These are phyloP conservation scores for Debaryomycetaceae sp. DNA, from an alignment of 1,139 yeast genomes.

Conservation along the genomic window DNA sequence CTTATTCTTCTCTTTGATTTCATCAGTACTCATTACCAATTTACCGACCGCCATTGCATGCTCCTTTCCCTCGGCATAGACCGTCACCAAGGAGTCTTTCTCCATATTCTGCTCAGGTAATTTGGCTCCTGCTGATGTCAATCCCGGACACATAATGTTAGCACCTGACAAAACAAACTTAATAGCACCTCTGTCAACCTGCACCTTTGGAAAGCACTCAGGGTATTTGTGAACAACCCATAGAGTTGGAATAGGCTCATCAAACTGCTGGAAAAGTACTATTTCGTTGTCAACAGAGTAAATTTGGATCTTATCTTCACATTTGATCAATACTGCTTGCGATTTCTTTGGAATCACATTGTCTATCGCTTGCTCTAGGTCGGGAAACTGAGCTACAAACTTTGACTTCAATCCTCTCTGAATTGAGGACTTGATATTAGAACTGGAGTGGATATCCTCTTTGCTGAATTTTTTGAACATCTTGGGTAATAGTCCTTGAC, in stretches of 20 bases:
- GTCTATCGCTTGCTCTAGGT: conserved; percentile 71
- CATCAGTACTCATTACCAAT: conserved; percentile 84
- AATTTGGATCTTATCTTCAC: conserved; percentile 83
- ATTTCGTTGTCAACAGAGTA: conserved; percentile 74
- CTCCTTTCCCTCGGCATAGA: conserved; percentile 92
- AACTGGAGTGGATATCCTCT: conserved; percentile 85
- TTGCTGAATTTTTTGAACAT: conserved; percentile 73
- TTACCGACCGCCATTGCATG: conserved; percentile 88
- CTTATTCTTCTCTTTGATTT: conserved; percentile 77
- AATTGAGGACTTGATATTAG: conserved; percentile 89
- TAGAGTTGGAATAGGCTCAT: conserved; percentile 77
- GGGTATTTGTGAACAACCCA: conserved; percentile 81
- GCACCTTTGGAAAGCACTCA: conserved; percentile 75
- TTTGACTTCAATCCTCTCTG: conserved; percentile 79
- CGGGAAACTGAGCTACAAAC: conserved; percentile 69
- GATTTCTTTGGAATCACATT: conserved; percentile 86
- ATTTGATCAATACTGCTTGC: conserved; percentile 77
- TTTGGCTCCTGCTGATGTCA: conserved; percentile 85
- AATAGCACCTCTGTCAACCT: conserved; percentile 95
- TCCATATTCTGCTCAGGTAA: conserved; percentile 70
- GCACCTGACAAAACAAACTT: conserved; percentile 94
- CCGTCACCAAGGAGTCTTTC: conserved; percentile 67
- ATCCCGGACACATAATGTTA: conserved; percentile 96
- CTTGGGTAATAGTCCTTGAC: background rate
- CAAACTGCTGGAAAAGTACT: conserved; percentile 77